These are phyloP conservation scores for Skeletonema potamos DNA, from an alignment of 108 stramenopile species.

Conservation along the genomic window DNA sequence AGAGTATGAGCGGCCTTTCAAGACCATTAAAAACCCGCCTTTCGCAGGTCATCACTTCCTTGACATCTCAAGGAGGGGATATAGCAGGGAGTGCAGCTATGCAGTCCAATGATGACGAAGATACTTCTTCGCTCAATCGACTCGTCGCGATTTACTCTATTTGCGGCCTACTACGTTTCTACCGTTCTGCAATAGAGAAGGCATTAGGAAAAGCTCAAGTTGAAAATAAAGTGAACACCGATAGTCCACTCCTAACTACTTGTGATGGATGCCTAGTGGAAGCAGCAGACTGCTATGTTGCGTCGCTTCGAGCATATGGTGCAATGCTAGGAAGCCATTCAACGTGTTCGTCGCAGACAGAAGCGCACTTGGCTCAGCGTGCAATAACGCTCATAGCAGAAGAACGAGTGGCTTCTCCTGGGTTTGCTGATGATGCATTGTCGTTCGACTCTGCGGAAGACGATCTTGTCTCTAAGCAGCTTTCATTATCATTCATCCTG, in stretches of 20 bases:
- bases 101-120: slow-evolving; percentile 52
- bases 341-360: slow-evolving; percentile 55
- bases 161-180: slow-evolving; percentile 81
- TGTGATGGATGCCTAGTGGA: slow-evolving; percentile 72
- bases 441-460: slow-evolving; percentile 8
- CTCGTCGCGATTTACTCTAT: slow-evolving; percentile 74
- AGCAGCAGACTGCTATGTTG: slow-evolving; percentile 68
- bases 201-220: slow-evolving; percentile 40
- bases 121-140: slow-evolving; percentile 51
- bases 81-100: slow-evolving; percentile 34
- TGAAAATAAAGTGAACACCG: background rate
- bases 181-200: slow-evolving; percentile 66
- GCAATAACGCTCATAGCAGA: slow-evolving; percentile 64
- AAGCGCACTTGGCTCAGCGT: slow-evolving; percentile 64
- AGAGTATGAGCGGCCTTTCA: slow-evolving; percentile 80
- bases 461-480: slow-evolving; percentile 34
- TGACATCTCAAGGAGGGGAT: slow-evolving; percentile 52
- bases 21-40: slow-evolving; percentile 83
- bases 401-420: slow-evolving; percentile 70
- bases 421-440: slow-evolving; percentile 59
- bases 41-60: slow-evolving; percentile 63
- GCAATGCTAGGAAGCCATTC: slow-evolving; percentile 72
- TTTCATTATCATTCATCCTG: slow-evolving; percentile 68
- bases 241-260: slow-evolving; percentile 58
- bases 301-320: slow-evolving; percentile 74